Conservation (phyloP, 1,284 basidiomycete genomes). For the Athelia sp. region DNA sequence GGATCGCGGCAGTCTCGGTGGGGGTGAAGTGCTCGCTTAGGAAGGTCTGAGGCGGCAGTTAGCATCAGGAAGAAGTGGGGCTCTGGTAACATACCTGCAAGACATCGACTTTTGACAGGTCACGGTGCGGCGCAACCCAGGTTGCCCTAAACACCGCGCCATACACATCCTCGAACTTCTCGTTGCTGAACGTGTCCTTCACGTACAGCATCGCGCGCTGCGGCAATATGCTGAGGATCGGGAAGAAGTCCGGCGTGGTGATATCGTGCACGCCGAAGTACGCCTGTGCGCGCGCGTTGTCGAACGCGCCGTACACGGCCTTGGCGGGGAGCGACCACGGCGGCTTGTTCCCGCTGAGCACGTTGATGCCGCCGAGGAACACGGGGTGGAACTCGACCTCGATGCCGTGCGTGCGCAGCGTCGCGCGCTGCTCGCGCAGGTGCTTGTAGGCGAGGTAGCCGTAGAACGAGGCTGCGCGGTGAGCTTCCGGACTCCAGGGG, state of each 20-base stretch:
- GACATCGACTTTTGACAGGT: slow-evolving; percentile 6
- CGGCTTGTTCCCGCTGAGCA: slow-evolving; percentile 11
- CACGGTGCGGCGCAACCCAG: slow-evolving; percentile 10
- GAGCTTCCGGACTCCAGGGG: neutral
- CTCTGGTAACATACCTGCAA: slow-evolving; percentile 1
- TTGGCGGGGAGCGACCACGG: slow-evolving; percentile 13
- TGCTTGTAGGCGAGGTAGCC: slow-evolving; percentile 6
- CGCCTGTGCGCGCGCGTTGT: slow-evolving; percentile 5
- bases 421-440: slow-evolving; percentile 8
- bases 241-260: slow-evolving; percentile 8
- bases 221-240: slow-evolving; percentile 9
- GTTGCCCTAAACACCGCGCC: slow-evolving; percentile 7
- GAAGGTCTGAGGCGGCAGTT: neutral
- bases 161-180: slow-evolving; percentile 10
- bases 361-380: slow-evolving; percentile 12
- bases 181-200: slow-evolving; percentile 9
- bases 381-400: slow-evolving; percentile 12
- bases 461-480: slow-evolving; percentile 10
- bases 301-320: slow-evolving; percentile 7
- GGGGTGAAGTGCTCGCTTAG: slow-evolving; percentile 8
- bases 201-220: slow-evolving; percentile 14
- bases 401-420: slow-evolving; percentile 8
- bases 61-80: neutral
- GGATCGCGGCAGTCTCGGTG: slow-evolving; percentile 9
- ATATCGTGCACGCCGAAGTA: slow-evolving; percentile 8